Conservation (phyloP, 257 asterid genomes). For the Solanum clarkiae region DNA sequence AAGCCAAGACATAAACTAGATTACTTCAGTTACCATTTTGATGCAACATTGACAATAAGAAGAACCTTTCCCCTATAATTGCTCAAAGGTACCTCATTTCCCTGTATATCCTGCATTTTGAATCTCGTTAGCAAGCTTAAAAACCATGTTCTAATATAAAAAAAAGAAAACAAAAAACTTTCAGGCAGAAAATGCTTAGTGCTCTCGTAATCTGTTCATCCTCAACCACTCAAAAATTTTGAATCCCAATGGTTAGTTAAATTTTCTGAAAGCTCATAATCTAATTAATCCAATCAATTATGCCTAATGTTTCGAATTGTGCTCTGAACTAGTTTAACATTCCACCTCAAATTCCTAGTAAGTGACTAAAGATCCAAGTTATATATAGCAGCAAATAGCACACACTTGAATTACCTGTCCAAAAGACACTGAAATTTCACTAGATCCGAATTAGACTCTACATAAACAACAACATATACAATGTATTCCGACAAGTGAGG, state of each 20-base stretch:
- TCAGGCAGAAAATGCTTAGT: neutral
- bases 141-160: neutral
- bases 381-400: neutral
- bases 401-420: neutral
- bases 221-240: neutral
- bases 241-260: neutral
- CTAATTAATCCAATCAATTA: neutral
- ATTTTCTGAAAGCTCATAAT: neutral
- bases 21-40: slow-evolving; percentile 47
- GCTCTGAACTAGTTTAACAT: neutral
- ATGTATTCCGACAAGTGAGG: neutral
- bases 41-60: slow-evolving; percentile 78
- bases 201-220: neutral
- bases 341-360: neutral
- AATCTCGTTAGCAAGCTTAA: neutral
- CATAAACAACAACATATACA: neutral
- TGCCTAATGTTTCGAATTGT: neutral
- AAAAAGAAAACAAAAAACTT: neutral
- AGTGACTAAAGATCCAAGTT: neutral
- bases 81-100: slow-evolving; percentile 64
- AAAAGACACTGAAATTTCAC: neutral
- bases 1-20: neutral
- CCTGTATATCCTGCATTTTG: slow-evolving; percentile 50
- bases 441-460: neutral
- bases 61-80: slow-evolving; percentile 66